Evolutionary conservation across 2,329 filamentous ascomycete genomes (phyloP).

Genomic region (Fusarium fujikuroi): DNA sequence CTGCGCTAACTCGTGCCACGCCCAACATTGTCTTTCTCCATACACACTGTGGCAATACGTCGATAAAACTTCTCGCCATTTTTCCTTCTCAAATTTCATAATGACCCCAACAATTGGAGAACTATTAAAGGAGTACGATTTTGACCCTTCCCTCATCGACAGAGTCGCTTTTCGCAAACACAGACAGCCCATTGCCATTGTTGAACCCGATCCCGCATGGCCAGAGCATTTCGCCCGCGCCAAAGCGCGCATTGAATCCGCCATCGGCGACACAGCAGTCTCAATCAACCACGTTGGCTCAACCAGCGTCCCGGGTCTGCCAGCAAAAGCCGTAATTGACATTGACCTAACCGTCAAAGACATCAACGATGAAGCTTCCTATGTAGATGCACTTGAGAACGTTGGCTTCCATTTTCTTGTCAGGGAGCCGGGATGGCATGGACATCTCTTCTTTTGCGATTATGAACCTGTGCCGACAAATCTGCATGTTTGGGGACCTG

Average conservation of each 20-base stretch:
- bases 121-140: constrained; percentile 44
- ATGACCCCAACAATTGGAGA: constrained; percentile 41
- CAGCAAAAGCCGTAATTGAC: constrained; percentile 64
- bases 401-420: constrained; percentile 58
- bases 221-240: constrained; percentile 46
- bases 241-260: constrained; percentile 49
- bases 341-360: constrained; percentile 60
- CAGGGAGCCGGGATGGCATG: constrained; percentile 59
- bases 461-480: constrained; percentile 54
- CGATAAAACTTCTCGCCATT: accelerated
- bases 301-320: constrained; percentile 60
- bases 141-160: constrained; percentile 34
- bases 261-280: constrained; percentile 51
- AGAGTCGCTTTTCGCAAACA: constrained; percentile 43
- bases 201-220: constrained; percentile 53
- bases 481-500: constrained; percentile 60
- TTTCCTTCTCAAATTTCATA: background rate
- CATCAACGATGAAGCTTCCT: constrained; percentile 53
- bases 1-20: background rate
- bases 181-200: constrained; percentile 45
- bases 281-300: constrained; percentile 60
- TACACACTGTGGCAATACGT: accelerated
- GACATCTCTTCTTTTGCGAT: constrained; percentile 58
- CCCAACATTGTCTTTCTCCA: no score
- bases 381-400: constrained; percentile 55